Base-by-base conservation (phyloP, 805 yeast species). In the Kregervanrija pseudodelftensis region DNA sequence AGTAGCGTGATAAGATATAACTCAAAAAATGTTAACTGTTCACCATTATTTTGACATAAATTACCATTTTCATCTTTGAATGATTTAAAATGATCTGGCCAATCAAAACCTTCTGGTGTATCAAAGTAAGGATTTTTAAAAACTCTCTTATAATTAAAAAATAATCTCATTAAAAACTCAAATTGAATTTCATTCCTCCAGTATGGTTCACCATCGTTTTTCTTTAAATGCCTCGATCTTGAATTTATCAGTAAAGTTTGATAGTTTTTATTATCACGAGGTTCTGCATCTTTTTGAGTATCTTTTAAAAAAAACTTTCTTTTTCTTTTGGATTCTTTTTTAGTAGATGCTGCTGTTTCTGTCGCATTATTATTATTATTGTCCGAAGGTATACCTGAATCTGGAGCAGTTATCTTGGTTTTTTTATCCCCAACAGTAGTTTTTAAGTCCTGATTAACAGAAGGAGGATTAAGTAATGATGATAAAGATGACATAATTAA, bases 181-280 rank as follows among this genome's bases (percentile, higher is more conserved):
- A 80, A 85, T 62, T 89, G 96, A 45, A 91, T 82, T 56, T 91
- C 98, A 44, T 68, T 74, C 40, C 98, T 72, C 84, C 93, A 85
- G 47, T 90, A 79, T 15, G 95, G 95, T 56, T 85, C 95, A 5
- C 98, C 96, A 58, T 91, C 98, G 14, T 79, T 73, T 59, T 90
- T 91, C 64, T 91, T 91, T 54, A 91, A 63, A 61, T 82, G 89
- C 38, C 85, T 68, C 4, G 63, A 49, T 40, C 66, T 52, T 3
- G 64, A 53, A 50, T 66, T 58, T 8, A 63, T 56, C 39, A 58
- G 45, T 16, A 56, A 46, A 5, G 63, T 55, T 41, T 57, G 64
- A 38, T 58, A 60, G 46, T 48, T 54, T 46, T 56, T 60, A 14
- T 12, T 22, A 22, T 22, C 28, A 22, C 28, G 28, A 5, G 28